Percentiles rank a stretch among this genome's conserved stretches.
Evolutionary conservation across 2,329 filamentous ascomycete species (phyloP).

Genomic region (Aspergillus sp.): DNA sequence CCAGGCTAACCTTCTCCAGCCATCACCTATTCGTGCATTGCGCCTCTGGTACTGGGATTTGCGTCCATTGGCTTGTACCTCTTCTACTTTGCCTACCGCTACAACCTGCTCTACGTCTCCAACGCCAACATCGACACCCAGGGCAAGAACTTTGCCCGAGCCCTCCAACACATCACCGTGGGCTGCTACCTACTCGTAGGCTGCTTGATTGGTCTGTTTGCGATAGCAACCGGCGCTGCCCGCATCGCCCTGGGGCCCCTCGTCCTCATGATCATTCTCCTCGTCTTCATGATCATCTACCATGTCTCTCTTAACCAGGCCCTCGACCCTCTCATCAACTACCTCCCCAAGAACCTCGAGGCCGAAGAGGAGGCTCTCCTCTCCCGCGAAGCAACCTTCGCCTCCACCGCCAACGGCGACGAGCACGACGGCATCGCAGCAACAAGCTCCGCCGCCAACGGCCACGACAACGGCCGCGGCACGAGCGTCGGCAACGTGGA

Average conservation of each 20-base stretch:
- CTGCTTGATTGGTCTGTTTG: constrained; percentile 84
- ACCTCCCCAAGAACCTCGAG: constrained; percentile 75
- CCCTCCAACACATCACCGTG: constrained; percentile 80
- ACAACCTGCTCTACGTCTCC: constrained; percentile 87
- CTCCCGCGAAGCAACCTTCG: constrained; percentile 34
- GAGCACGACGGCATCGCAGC: constrained; percentile 26
- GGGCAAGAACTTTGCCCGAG: constrained; percentile 84
- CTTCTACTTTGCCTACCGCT: constrained; percentile 86
- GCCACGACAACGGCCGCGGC: constrained; percentile 13
- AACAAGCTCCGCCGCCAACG: constrained; percentile 8
- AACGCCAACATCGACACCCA: constrained; percentile 84
- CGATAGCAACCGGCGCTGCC: constrained; percentile 67
- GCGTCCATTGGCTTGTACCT: constrained; percentile 76
- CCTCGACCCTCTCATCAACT: constrained; percentile 75
- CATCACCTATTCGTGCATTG: constrained; percentile 84
- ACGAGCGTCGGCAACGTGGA: constrained; percentile 36
- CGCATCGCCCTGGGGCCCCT: constrained; percentile 68
- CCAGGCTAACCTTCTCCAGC: constrained; percentile 51
- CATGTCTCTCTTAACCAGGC: constrained; percentile 74
- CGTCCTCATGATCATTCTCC: constrained; percentile 74
- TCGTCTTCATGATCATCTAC: constrained; percentile 76
- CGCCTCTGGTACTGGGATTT: constrained; percentile 82
- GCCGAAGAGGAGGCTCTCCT: constrained; percentile 59
- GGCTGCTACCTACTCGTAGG: constrained; percentile 83
- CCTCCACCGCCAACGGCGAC: constrained; percentile 25